Evolutionary conservation across 371 early-diverging fungal genomes (phyloP).

Genomic region (Haplosporangium sp.): DNA sequence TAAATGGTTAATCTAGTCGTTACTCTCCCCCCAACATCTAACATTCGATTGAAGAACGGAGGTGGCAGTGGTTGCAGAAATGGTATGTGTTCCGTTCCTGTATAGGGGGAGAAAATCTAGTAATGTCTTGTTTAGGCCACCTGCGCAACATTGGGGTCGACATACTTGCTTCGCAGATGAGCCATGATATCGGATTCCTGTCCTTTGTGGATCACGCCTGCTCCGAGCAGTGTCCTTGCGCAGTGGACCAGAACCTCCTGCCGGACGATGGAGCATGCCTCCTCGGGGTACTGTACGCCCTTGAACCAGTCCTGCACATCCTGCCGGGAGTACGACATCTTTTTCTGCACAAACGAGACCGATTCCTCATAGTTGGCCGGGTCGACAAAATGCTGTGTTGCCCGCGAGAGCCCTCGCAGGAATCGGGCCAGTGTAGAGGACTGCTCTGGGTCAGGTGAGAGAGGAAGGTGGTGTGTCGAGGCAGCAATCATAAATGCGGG

Average conservation of each 20-base stretch:
- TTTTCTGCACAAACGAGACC: slow-evolving; percentile 63
- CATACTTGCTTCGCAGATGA: slow-evolving; percentile 23
- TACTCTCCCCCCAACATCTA: too few relatives aligned
- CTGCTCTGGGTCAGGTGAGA: slow-evolving; percentile 11
- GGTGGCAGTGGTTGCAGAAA: background rate
- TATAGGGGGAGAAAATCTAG: background rate
- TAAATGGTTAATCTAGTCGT: background rate
- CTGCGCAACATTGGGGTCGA: slow-evolving; percentile 25
- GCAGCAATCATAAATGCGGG: slow-evolving; percentile 89
- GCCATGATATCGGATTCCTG: slow-evolving; percentile 35
- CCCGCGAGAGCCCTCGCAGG: slow-evolving; percentile 59
- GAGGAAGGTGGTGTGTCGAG: slow-evolving; percentile 59
- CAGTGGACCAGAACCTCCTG: slow-evolving; percentile 62
- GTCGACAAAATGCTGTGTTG: slow-evolving; percentile 62
- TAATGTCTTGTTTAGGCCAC: slow-evolving; percentile 7
- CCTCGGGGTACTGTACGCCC: slow-evolving; percentile 69
- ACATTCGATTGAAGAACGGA: too few relatives aligned
- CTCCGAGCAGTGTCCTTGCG: slow-evolving; percentile 63
- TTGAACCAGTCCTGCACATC: slow-evolving; percentile 82
- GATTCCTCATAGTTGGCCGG: slow-evolving; percentile 61
- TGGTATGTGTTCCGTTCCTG: background rate
- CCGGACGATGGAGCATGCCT: slow-evolving; percentile 62
- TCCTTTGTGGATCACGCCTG: slow-evolving; percentile 63
- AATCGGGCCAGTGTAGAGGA: slow-evolving; percentile 53
- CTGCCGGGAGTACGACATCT: slow-evolving; percentile 67